Conservation (phyloP, 2,329 filamentous ascomycete genomes). For the Diaporthe capsici region DNA sequence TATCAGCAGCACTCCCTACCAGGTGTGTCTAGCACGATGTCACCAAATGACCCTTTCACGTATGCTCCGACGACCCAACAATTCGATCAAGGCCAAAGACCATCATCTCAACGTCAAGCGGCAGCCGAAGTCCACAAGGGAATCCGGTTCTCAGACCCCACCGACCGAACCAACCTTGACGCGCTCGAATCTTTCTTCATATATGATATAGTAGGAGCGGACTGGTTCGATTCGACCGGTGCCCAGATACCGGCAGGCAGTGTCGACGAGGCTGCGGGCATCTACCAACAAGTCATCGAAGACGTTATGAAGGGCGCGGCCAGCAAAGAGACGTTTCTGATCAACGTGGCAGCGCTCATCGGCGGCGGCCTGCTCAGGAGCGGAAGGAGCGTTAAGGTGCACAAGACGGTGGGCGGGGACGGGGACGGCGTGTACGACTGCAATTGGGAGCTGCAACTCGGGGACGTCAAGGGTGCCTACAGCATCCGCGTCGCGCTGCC, state of each 20-base stretch:
- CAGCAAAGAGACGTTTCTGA: conserved; percentile 69
- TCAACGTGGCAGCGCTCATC: conserved; percentile 70
- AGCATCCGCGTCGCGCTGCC: conserved; percentile 65
- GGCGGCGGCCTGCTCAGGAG: conserved; percentile 66
- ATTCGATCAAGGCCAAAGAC: conserved; percentile 1
- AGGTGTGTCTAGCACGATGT: neutral
- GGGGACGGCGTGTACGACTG: conserved; percentile 48
- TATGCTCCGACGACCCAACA: neutral
- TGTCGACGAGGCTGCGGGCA: conserved; percentile 67
- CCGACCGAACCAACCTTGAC: conserved; percentile 69
- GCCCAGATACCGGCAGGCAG: conserved; percentile 58
- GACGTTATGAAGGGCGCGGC: conserved; percentile 65
- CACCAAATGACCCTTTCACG: neutral
- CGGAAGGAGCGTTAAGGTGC: conserved; percentile 20
- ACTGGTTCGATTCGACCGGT: conserved; percentile 66
- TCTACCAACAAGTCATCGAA: conserved; percentile 68
- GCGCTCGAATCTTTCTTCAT: conserved; percentile 69
- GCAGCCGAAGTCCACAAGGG: conserved; percentile 20
- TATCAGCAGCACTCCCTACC: conserved; percentile 28
- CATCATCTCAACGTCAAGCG: conserved; percentile 9
- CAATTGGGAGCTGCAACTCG: conserved; percentile 70
- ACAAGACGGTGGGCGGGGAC: conserved; percentile 10
- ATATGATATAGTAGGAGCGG: conserved; percentile 62
- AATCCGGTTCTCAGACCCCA: conserved; percentile 50
- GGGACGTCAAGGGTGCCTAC: conserved; percentile 66